Evolutionary conservation across 2,329 filamentous ascomycete species (phyloP), one percentile per base, ranked within the genome.

Genomic region (Aspergillus piperis): DNA sequence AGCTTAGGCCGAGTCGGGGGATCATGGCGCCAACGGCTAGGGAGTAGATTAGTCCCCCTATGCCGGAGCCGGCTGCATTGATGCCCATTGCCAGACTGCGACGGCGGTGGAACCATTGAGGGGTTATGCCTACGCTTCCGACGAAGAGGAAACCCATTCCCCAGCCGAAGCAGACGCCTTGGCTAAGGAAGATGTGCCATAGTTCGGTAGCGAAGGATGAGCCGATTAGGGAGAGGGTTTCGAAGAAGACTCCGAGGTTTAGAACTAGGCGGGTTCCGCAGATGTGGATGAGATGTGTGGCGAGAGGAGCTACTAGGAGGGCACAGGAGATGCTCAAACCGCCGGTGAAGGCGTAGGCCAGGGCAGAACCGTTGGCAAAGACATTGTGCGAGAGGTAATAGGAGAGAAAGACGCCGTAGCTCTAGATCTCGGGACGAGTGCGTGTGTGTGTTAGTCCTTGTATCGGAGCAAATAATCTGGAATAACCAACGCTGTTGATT

Each of bases 141-240:
- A 86, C 84, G 66, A 86, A 87, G 1, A 86, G 73, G 62, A 87
- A 87, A 0, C 86, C 86, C 82, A 88, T 86, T 0, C 86, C 86
- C 68, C 81, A 81, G 15, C 86, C 86, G 66, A 88, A 87, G 65
- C 84, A 86, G 8, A 87, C 74, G 2, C 86, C 86, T 64, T 88
- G 86, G 42, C 78, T 80, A 1, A 88, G 78, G 62, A 86, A 86
- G 8, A 88, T 76, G 25, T 88, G 85, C 84, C 85, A 88, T 64
- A 84, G 84, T 27, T 81, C 66, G 0, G 66, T 79, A 11, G 84
- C 82, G 63, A 87, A 88, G 15, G 80, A 83, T 2, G 85, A 83
- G 4, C 80, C 81, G 51, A 88, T 83, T 27, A 87, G 77, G 21
- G 82, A 82, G 1, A 80, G 68, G 0, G 83, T 82, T 64, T 86